phyloP scores from a whole-genome alignment of 306 rosid genomes.

The Leucaena leucocephala region DNA sequence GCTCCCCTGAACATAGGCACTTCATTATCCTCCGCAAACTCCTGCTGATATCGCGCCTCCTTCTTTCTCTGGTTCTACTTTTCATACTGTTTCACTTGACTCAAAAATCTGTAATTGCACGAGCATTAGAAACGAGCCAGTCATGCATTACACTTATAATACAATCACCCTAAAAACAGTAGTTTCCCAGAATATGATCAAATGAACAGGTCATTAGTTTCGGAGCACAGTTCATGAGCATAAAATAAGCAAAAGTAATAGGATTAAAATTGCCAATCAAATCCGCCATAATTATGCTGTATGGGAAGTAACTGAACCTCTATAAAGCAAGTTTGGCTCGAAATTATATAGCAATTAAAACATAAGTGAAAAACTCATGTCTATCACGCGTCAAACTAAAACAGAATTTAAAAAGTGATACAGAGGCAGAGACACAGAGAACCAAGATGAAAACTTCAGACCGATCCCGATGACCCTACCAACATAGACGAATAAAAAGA shows the following conservation, averaged over 20 bases:
- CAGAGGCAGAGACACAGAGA: constrained; percentile 1
- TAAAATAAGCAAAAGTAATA: background rate
- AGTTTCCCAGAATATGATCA: background rate
- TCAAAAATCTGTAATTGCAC: constrained; percentile 52
- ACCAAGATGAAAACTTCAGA: constrained; percentile 33
- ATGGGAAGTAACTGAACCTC: background rate
- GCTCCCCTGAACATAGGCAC: constrained; percentile 71
- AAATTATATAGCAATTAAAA: background rate
- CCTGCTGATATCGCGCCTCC: constrained; percentile 38
- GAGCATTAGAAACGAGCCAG: constrained; percentile 35
- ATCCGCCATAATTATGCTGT: background rate
- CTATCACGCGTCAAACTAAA: constrained; percentile 9
- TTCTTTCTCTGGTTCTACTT: constrained; percentile 48
- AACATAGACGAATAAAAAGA: background rate
- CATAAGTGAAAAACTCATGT: background rate
- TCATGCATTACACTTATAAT: constrained; percentile 23
- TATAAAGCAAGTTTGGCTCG: background rate
- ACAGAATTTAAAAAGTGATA: background rate
- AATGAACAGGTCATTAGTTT: background rate
- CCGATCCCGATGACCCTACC: constrained; percentile 6
- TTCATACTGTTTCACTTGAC: constrained; percentile 55
- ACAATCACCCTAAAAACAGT: constrained; percentile 12
- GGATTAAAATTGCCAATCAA: constrained; percentile 3
- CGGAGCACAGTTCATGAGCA: background rate
- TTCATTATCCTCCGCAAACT: constrained; percentile 63